These are phyloP conservation scores for Podila epicladia DNA, from an alignment of 192 early-diverging fungal species.

Conservation along the genomic window DNA sequence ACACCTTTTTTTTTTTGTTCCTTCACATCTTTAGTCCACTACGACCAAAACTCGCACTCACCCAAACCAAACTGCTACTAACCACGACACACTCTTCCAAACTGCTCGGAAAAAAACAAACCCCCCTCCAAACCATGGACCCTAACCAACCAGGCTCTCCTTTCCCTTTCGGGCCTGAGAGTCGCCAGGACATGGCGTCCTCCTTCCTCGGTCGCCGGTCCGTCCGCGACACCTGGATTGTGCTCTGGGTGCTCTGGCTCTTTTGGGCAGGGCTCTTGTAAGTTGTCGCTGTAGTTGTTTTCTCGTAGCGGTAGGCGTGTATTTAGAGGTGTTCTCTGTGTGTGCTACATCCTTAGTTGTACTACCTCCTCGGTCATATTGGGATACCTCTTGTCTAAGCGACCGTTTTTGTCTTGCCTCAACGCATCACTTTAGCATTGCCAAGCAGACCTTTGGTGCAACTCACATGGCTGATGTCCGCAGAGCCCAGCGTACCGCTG, in stretches of 20 bases:
- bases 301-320: not conserved
- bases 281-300: not conserved
- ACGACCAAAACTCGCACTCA: not conserved
- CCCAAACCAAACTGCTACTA: not conserved
- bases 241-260: constrained; percentile 34
- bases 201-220: constrained; percentile 15
- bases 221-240: constrained; percentile 45
- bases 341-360: not conserved
- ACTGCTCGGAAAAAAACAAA: no score
- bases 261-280: constrained; percentile 43
- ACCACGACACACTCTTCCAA: no score
- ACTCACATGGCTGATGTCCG: not conserved
- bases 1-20: not conserved
- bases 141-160: no score
- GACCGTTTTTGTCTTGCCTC: not conserved
- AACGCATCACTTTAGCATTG: not conserved
- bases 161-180: no score
- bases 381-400: no score
- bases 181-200: not conserved
- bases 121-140: no score
- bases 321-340: not conserved
- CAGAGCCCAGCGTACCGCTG: not conserved
- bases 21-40: not conserved
- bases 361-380: not conserved
- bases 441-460: constrained; percentile 3